Base-by-base conservation (phyloP, 139 green algal genomes). In the Chlamydomonas sp. region DNA sequence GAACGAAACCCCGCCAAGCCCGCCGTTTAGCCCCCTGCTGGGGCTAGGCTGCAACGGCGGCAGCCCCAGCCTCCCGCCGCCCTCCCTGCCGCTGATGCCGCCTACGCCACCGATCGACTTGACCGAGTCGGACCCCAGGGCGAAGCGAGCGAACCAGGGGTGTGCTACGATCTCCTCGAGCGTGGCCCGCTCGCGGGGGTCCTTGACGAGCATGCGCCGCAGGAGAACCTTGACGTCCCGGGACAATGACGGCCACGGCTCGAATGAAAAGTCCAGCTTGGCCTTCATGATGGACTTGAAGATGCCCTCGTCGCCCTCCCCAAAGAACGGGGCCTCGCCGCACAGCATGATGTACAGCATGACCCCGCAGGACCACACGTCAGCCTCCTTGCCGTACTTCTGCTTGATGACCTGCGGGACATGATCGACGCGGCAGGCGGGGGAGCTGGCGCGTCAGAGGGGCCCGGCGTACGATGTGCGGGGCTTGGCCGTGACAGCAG, bases 311-410 rank as follows among this genome's bases (percentile, higher is more conserved):
- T 88, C 83, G 49, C 83, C 83, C 83, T 88, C 83, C 18, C 85
- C 85, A 16, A 84, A 84, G 77, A 94, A 94, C 0, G 90, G 89
- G 18, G 90, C 80, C 72, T 84, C 78, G 71, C 87, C 91, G 5
- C 90, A 88, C 5, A 97, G 90, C 92, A 96, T 95, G 78, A 96
- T 93, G 88, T 95, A 97, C 18, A 97, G 91, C 73, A 97, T 94
- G 12, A 98, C 95, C 16, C 96, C 96, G 18, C 92, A 96, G 14
- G 92, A 95, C 96, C 96, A 98, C 61, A 97, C 89, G 91, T 98
- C 96, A 1, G 95, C 96, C 67, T 89, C 86, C 68, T 89, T 89
- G 49, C 89, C 89, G 64, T 94, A 94, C 73, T 83, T 79, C 80
- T 90, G 89, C 84, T 90, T 67, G 18, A 94, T 84, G 31, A 94